These are phyloP conservation scores for Phoma sp. DNA, from an alignment of 2,329 filamentous ascomycete genomes.

Conservation along the genomic window DNA sequence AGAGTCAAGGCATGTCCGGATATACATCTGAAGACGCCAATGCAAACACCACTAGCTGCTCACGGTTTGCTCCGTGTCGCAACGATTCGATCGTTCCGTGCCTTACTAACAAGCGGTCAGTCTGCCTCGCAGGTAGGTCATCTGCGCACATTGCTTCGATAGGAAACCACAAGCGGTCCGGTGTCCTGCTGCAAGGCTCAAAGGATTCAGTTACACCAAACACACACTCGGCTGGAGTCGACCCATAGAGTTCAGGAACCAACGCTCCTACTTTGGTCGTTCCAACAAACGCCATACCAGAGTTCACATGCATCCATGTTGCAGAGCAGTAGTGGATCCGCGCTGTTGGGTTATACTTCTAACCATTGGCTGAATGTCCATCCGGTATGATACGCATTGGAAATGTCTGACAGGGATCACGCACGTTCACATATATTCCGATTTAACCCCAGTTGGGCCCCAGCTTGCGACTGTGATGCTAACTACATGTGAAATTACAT, in stretches of 20 bases:
- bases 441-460: conserved; percentile 6
- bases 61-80: conserved; percentile 13
- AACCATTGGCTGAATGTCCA: neutral
- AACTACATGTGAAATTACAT: conserved; percentile 10
- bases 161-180: neutral
- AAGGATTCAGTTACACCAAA: neutral
- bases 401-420: neutral
- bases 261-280: neutral
- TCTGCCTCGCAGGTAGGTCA: conserved; percentile 1
- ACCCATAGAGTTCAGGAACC: conserved; percentile 8
- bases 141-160: neutral
- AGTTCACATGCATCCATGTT: neutral
- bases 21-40: conserved; percentile 3
- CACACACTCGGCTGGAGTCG: neutral
- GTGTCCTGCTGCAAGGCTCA: conserved; percentile 1
- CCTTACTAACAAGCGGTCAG: conserved; percentile 10
- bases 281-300: conserved; percentile 1
- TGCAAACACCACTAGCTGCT: conserved; percentile 16
- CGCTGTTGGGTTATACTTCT: neutral
- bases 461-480: conserved; percentile 6
- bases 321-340: neutral
- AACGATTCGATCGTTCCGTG: neutral
- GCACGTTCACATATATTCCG: conserved; percentile 12
- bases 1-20: neutral
- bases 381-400: conserved; percentile 1